Evolutionary conservation across 169 alveolate genomes (phyloP).

Genomic region (Miamiensis avidus): DNA sequence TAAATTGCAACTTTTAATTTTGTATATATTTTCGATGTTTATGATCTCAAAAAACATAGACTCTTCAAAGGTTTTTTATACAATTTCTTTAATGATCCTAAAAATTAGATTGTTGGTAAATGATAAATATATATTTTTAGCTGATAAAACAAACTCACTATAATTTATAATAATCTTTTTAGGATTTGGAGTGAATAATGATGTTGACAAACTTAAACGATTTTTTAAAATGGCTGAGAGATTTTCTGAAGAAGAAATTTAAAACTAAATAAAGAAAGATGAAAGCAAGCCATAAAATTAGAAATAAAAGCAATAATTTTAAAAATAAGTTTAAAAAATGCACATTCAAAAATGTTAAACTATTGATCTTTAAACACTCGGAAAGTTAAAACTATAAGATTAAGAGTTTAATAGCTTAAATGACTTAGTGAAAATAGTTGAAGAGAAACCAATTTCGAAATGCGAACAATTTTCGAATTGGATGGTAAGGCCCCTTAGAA

Average conservation of each 20-base stretch:
- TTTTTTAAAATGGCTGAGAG: background rate
- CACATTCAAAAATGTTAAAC: background rate
- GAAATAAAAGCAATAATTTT: background rate
- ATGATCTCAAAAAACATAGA: no score
- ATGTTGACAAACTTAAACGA: no score
- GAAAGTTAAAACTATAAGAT: background rate
- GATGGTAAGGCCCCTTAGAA: slow-evolving; percentile 72
- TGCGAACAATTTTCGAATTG: slow-evolving; percentile 77
- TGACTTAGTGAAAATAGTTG: slow-evolving; percentile 26
- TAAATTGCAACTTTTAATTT: background rate
- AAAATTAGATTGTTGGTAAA: background rate
- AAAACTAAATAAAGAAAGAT: no score
- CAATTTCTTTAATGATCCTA: background rate
- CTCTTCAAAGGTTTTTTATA: no score
- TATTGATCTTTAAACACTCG: background rate
- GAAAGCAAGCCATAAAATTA: no score
- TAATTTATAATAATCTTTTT: background rate
- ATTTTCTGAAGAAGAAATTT: no score
- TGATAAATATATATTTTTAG: no score
- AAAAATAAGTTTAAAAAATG: no score
- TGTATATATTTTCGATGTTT: background rate
- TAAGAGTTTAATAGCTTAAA: background rate
- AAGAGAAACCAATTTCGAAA: slow-evolving; percentile 55
- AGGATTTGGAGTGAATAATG: background rate
- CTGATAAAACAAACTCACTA: no score